A percentile compares a stretch with the other conserved stretches of the same genome.
These are phyloP conservation scores for Fusarium falciforme DNA, from an alignment of 2,329 filamentous ascomycete species.

Conservation along the genomic window DNA sequence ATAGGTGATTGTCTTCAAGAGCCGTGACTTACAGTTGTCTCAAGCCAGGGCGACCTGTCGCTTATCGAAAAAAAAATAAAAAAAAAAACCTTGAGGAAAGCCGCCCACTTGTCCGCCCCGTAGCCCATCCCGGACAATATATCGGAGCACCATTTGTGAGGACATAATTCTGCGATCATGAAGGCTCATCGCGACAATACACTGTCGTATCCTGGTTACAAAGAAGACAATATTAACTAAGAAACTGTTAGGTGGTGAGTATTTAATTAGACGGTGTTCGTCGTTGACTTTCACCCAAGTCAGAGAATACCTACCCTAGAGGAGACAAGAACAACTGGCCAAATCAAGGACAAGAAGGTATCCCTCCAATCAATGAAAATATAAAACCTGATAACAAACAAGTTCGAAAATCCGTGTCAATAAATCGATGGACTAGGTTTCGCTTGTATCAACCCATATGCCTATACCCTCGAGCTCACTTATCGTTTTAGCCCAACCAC, in stretches of 20 bases:
- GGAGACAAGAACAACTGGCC: neutral
- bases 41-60: neutral
- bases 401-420: neutral
- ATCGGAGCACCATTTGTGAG: neutral
- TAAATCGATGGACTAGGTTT: neutral
- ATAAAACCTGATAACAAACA: fast-evolving
- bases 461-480: neutral
- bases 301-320: neutral
- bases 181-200: neutral
- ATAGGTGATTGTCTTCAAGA: neutral
- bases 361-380: neutral
- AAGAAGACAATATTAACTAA: neutral
- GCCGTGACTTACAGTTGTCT: neutral
- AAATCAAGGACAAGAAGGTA: neutral
- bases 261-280: neutral
- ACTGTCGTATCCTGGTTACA: neutral
- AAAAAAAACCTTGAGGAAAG: too few species aligned
- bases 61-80: neutral
- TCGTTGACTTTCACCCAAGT: neutral
- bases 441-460: too few species aligned
- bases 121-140: neutral
- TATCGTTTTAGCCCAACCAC: neutral
- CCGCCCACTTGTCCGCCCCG: neutral
- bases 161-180: neutral
- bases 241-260: too few species aligned